Base-by-base conservation (phyloP, 192 early-diverging fungal species). In the Coemansia sp. region DNA sequence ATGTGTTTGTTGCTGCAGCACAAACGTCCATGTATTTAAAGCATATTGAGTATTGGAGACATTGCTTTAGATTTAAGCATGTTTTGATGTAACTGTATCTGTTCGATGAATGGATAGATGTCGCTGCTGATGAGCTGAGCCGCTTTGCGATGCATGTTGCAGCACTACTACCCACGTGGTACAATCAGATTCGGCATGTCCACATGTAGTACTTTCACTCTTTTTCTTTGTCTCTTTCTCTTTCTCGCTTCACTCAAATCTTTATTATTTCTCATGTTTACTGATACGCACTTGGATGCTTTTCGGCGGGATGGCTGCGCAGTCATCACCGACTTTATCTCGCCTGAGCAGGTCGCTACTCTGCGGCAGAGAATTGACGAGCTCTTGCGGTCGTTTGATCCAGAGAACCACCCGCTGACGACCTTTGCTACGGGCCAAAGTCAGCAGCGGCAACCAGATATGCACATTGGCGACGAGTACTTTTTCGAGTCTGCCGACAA, bases 401-500 rank as follows among this genome's bases (percentile, higher is more conserved):
- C 92, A 10, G 75, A 80, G 13, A 81, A 76, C 29, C 94, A 97
- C 64, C 93, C 92, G 9, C 87, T 89, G 83, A 92, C 92, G 0
- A 87, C 84, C 8, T 97, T 97, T 68, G 86, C 87, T 1, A 95
- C 95, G 0, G 90, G 91, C 33, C 53, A 57, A 31, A 57, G 53
- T 3, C 53, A 57, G 10, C 53, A 31, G 27, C 53, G 15, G 53
- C 53, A 57, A 13, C 53, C 53, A 1, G 53, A 57, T 31, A 75
- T 72, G 0, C 92, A 95, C 75, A 88, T 92, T 39, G 91, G 94
- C 31, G 93, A 95, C 72, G 90, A 92, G 22, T 98, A 98, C 77
- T 98, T 97, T 85, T 85, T 98, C 20, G 81, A 80, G 33, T 93
- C 92, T 3, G 91, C 93, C 27, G 92, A 93, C 76, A 93, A 94